These are phyloP conservation scores for Coniella vitis DNA, from an alignment of 2,329 filamentous ascomycete genomes.

Conservation along the genomic window DNA sequence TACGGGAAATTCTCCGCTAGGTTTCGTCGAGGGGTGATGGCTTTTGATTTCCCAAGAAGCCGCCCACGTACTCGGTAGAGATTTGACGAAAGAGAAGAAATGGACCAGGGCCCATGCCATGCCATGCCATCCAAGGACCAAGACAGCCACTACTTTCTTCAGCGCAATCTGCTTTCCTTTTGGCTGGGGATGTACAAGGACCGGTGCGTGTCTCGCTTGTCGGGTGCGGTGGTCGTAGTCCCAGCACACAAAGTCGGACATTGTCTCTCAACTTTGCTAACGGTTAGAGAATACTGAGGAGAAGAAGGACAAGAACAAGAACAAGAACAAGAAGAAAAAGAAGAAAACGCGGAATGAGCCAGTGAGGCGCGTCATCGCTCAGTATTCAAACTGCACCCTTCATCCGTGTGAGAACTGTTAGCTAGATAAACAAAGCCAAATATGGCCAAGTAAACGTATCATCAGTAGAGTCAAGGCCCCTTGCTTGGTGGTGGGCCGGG, in stretches of 20 bases:
- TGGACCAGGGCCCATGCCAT: too few relatives aligned
- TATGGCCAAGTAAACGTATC: too few relatives aligned
- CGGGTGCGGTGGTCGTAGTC: conserved; percentile 12
- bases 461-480: too few relatives aligned
- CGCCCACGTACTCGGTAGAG: too few relatives aligned
- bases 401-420: too few relatives aligned
- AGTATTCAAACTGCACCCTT: conserved; percentile 9
- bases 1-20: conserved; percentile 16
- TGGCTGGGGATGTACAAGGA: conserved; percentile 14
- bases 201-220: conserved; percentile 16
- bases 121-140: too few relatives aligned
- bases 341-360: too few relatives aligned
- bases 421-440: too few relatives aligned
- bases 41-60: too few relatives aligned
- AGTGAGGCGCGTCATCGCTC: too few relatives aligned
- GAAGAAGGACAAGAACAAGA: conserved; percentile 1
- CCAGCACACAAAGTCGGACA: conserved; percentile 1
- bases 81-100: too few relatives aligned
- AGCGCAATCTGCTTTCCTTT: conserved; percentile 15
- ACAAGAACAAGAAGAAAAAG: not conserved
- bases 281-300: conserved; percentile 7
- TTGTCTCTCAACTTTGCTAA: conserved; percentile 7
- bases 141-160: conserved; percentile 8
- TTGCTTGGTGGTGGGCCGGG: conserved; percentile 4
- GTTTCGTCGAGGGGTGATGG: conserved; percentile 17